Percentiles rank a stretch among this genome's conserved stretches.
These are phyloP conservation scores for Zangia roseola DNA, from an alignment of 768 basidiomycete species.

Conservation along the genomic window DNA sequence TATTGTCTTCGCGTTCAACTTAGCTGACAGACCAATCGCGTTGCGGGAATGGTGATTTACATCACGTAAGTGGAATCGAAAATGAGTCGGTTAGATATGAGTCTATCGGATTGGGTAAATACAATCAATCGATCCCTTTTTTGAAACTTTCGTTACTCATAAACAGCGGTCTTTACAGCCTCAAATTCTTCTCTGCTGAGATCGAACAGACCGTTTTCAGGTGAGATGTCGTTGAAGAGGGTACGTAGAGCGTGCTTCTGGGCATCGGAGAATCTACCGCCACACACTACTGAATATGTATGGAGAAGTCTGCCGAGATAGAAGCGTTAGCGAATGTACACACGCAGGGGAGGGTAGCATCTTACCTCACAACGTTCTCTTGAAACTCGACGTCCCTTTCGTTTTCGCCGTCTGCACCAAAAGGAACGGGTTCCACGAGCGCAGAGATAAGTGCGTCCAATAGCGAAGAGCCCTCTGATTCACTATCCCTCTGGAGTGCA, in stretches of 20 bases:
- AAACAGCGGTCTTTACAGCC: conserved; percentile 19
- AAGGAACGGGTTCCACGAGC: conserved; percentile 55
- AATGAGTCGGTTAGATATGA: conserved; percentile 29
- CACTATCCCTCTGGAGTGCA: conserved; percentile 44
- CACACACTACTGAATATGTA: conserved; percentile 48
- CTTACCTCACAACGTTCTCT: conserved; percentile 60
- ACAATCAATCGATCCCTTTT: conserved; percentile 14
- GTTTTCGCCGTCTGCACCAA: conserved; percentile 66
- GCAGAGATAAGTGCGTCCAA: conserved; percentile 51
- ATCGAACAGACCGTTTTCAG: conserved; percentile 25
- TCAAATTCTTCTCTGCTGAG: conserved; percentile 28
- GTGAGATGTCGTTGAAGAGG: conserved; percentile 24
- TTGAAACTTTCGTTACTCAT: conserved; percentile 19
- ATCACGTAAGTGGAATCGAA: conserved; percentile 27
- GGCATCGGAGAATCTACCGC: conserved; percentile 29
- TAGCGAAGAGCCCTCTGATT: conserved; percentile 34
- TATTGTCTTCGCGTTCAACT: conserved; percentile 8
- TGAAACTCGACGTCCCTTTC: conserved; percentile 62
- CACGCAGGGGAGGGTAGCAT: background rate
- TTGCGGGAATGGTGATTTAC: conserved; percentile 9
- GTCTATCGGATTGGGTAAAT: conserved; percentile 15
- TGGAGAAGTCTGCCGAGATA: conserved; percentile 42
- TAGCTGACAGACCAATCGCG: conserved; percentile 19
- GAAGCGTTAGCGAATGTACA: conserved; percentile 1
- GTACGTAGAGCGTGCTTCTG: conserved; percentile 31